Percentiles rank a stretch among this genome's conserved stretches.
phyloP scores from a whole-genome alignment of 1,284 basidiomycete genomes.

The Pholiota adiposa region DNA sequence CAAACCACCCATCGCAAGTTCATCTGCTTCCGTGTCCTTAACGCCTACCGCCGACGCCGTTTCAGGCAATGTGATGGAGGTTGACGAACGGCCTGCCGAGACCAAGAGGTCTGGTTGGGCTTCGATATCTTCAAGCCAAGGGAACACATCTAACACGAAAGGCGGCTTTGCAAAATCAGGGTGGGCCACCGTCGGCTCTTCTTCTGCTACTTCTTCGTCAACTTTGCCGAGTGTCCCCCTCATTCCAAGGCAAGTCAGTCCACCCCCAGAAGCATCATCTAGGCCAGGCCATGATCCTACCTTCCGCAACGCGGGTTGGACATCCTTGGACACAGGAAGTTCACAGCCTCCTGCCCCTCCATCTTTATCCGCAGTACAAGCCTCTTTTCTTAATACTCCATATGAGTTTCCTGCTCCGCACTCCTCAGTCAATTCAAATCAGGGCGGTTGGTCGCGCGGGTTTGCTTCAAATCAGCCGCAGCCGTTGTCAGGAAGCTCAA shows the following conservation, averaged over 20 bases:
- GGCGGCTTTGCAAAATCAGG: constrained; percentile 57
- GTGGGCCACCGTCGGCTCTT: constrained; percentile 55
- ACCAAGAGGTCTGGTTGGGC: constrained; percentile 56
- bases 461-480: constrained; percentile 4
- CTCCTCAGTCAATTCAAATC: constrained; percentile 8
- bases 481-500: constrained; percentile 2
- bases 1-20: constrained; percentile 42
- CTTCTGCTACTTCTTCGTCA: too few relatives aligned
- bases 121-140: constrained; percentile 32
- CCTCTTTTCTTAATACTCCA: constrained; percentile 7
- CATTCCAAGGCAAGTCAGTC: constrained; percentile 8
- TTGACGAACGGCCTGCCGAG: constrained; percentile 32
- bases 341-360: constrained; percentile 27
- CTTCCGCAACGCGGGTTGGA: constrained; percentile 64
- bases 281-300: constrained; percentile 37
- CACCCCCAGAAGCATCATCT: constrained; percentile 1
- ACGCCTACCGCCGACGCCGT: constrained; percentile 16
- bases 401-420: constrained; percentile 3
- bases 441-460: constrained; percentile 10
- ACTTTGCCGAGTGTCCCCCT: too few relatives aligned
- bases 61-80: constrained; percentile 30
- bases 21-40: constrained; percentile 21
- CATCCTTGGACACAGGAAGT: constrained; percentile 54
- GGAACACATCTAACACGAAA: constrained; percentile 4
- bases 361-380: constrained; percentile 24